Percentiles rank a stretch among this genome's conserved stretches.
Conservation (phyloP, 2,329 filamentous ascomycete genomes). For the Phialocephala sp. region DNA sequence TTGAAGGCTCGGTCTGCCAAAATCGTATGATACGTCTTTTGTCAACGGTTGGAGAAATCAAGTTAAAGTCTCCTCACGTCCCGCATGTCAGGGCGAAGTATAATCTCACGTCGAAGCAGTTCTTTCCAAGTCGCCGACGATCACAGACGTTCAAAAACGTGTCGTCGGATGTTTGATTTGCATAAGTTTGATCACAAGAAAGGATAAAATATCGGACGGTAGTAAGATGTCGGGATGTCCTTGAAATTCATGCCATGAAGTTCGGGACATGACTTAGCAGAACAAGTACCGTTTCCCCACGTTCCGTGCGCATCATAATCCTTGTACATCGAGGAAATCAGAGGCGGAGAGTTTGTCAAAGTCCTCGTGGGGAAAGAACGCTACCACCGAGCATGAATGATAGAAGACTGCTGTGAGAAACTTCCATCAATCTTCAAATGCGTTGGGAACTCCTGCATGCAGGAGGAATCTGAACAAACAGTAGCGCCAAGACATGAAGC, state of each 20-base stretch:
- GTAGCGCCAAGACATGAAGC: not conserved
- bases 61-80: constrained; percentile 4
- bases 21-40: not conserved
- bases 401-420: not conserved
- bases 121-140: not conserved
- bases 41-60: not conserved
- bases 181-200: constrained; percentile 21
- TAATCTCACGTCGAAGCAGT: constrained; percentile 4
- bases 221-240: constrained; percentile 12
- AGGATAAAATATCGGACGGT: constrained; percentile 18
- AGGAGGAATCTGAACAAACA: not conserved
- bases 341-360: constrained; percentile 1
- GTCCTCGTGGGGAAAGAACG: not conserved
- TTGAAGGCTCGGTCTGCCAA: constrained; percentile 11
- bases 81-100: constrained; percentile 12
- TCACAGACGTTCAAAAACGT: not conserved
- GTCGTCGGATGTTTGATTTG: constrained; percentile 14
- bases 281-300: constrained; percentile 10
- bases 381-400: constrained; percentile 15
- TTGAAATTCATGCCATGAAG: constrained; percentile 20
- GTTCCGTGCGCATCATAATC: constrained; percentile 6
- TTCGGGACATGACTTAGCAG: not conserved
- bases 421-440: constrained; percentile 10
- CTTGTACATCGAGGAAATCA: constrained; percentile 5
- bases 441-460: constrained; percentile 17